Conservation (phyloP, 2,329 filamentous ascomycete species). For the Epichloe coenophiala region DNA sequence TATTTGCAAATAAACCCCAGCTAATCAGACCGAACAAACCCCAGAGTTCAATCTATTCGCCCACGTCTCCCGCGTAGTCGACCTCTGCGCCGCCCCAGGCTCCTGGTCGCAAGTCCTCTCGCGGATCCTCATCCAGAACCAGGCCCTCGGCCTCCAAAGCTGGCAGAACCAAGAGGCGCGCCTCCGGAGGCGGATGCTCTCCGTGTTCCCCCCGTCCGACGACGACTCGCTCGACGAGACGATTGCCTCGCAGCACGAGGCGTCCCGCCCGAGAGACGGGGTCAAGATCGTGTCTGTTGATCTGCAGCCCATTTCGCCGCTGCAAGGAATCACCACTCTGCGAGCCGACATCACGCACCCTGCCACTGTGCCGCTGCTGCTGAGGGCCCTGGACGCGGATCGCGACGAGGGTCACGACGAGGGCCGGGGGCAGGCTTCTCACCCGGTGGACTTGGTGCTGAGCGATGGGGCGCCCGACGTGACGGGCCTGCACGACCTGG, state of each 20-base stretch:
- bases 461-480: conserved; percentile 95
- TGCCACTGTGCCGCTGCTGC: conserved; percentile 78
- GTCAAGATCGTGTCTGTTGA: conserved; percentile 96
- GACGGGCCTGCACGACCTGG: conserved; percentile 89
- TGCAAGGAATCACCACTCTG: conserved; percentile 83
- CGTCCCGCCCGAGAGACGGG: conserved; percentile 40
- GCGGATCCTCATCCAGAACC: conserved; percentile 81
- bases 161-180: conserved; percentile 75
- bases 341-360: conserved; percentile 96
- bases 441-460: conserved; percentile 83
- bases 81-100: conserved; percentile 88
- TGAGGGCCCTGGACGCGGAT: conserved; percentile 69
- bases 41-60: conserved; percentile 89
- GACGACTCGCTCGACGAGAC: background rate
- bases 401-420: conserved; percentile 28
- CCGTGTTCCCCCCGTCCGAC: conserved; percentile 26
- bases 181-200: conserved; percentile 47
- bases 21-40: background rate
- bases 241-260: background rate
- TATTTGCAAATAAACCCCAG: background rate
- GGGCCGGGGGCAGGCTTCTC: conserved; percentile 35
- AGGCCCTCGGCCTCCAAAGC: conserved; percentile 72
- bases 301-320: conserved; percentile 84
- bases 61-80: conserved; percentile 81
- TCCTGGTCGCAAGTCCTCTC: conserved; percentile 97